Conservation (phyloP, 1,284 basidiomycete species). For the Baeospora myosura region DNA sequence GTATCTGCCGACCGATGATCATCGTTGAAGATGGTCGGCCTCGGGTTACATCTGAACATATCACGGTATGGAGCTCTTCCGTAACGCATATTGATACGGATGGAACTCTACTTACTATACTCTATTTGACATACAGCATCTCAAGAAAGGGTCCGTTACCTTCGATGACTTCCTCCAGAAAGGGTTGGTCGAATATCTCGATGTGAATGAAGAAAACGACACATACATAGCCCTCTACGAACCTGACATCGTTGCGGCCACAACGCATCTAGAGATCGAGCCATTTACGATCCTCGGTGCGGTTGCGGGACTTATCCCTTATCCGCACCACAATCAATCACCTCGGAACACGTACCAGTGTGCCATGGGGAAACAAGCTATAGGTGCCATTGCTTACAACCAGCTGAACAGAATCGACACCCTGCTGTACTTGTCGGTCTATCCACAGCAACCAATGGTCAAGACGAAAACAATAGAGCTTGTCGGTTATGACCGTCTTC, state of each 20-base stretch:
- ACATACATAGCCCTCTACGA: conserved; percentile 96
- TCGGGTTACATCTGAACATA: conserved; percentile 78
- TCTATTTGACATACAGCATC: conserved; percentile 39
- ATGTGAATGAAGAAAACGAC: conserved; percentile 99
- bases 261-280: conserved; percentile 97
- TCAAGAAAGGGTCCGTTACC: conserved; percentile 73
- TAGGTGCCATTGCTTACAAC: conserved; percentile 98
- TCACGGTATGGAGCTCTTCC: conserved; percentile 45
- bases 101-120: conserved; percentile 9
- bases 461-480: conserved; percentile 98
- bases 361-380: conserved; percentile 99
- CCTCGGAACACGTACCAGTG: conserved; percentile 99
- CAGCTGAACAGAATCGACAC: conserved; percentile 98
- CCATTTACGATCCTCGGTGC: conserved; percentile 97
- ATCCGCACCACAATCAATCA: conserved; percentile 99
- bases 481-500: conserved; percentile 92
- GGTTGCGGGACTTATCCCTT: conserved; percentile 96
- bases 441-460: conserved; percentile 99
- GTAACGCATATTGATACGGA: conserved; percentile 4
- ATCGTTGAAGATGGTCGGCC: conserved; percentile 86
- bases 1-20: conserved; percentile 97
- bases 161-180: conserved; percentile 94
- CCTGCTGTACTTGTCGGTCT: conserved; percentile 96
- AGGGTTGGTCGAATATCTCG: conserved; percentile 98
- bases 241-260: conserved; percentile 70